Base-by-base conservation (phyloP, 345 rosid species). In the Citrus unshiu region DNA sequence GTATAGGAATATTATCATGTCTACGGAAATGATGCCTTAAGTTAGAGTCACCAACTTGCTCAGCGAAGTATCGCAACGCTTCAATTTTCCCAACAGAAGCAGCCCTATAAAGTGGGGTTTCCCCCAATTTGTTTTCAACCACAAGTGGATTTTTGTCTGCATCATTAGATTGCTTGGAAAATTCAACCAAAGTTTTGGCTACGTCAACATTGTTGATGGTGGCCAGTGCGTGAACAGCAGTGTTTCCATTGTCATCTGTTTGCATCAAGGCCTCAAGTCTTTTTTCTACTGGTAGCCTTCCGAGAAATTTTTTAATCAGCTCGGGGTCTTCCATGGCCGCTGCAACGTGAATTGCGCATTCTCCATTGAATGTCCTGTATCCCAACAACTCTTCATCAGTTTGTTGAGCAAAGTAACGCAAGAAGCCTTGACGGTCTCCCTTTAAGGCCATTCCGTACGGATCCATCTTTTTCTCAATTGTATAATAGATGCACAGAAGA, bases 261-360 rank as follows among this genome's bases (percentile, higher is more conserved):
- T 14, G 2, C 72, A 0, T 68, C 72, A 68, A 37, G 29, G 34
- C 72, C 5, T 12, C 56, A 1, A 2, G 2, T 39, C n/a, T 68
- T 0, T 1, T 3, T 2, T 5, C 7, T 0, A 2, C 0, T 5
- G 56, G 22, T 22, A 40, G 6, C 56, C 7, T 40, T 12, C 5
- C 32, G 13, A 68, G 56, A 54, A 39, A 68, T 39, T 21, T 6
- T 2, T 13, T 2, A 0, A 68, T 25, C 56, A 68, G 29, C 9
- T 68, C 1, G 1, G 18, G 2, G 56, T 24, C 6, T n/a, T 6
- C 40, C 5, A 7, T 24, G 56, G 72, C 7, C 6, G 32, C 72
- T 40, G 56, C 72, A 68, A 40, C 3, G 32, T 68, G 72, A 40
- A 68, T n/a, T 68, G 72, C 19, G 8, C 0, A 8, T 0, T 39